Evolutionary conservation across 1,284 basidiomycete species (phyloP).

Genomic region (Cryptococcus sp.): DNA sequence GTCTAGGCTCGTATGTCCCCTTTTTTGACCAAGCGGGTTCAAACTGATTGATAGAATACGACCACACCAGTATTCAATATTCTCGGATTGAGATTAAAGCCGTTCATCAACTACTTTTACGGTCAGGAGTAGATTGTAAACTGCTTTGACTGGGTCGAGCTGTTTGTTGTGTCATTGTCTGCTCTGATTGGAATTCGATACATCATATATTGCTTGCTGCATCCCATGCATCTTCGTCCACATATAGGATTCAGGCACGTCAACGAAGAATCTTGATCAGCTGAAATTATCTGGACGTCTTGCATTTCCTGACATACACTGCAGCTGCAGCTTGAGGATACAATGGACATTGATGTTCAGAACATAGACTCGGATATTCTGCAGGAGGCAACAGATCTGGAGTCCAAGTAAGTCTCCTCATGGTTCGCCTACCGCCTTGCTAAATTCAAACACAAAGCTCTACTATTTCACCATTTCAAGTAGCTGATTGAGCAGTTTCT

Average conservation of each 20-base stretch:
- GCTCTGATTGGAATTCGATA: too few relatives aligned
- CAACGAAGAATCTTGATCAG: too few relatives aligned
- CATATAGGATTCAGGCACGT: too few relatives aligned
- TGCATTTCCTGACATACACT: too few relatives aligned
- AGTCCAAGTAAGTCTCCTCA: conserved; percentile 14
- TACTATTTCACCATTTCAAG: neutral
- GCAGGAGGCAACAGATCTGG: conserved; percentile 14
- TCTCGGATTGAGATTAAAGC: conserved; percentile 66
- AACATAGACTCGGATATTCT: conserved; percentile 5
- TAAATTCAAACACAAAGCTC: too few relatives aligned
- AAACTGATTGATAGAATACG: conserved; percentile 62
- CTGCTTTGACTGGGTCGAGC: neutral
- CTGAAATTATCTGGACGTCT: too few relatives aligned
- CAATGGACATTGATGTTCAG: neutral
- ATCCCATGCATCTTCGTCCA: too few relatives aligned
- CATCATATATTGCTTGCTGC: too few relatives aligned
- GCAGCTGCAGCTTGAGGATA: too few relatives aligned
- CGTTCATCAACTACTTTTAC: conserved; percentile 73
- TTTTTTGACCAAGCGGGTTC: neutral
- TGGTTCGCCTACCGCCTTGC: neutral
- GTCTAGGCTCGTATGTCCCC: conserved; percentile 64
- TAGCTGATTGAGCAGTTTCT: conserved; percentile 58
- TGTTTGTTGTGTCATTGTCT: too few relatives aligned
- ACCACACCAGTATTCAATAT: conserved; percentile 85
- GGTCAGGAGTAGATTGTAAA: conserved; percentile 50